phyloP scores from a whole-genome alignment of 768 basidiomycete species.

The Lactarius trivialis region DNA sequence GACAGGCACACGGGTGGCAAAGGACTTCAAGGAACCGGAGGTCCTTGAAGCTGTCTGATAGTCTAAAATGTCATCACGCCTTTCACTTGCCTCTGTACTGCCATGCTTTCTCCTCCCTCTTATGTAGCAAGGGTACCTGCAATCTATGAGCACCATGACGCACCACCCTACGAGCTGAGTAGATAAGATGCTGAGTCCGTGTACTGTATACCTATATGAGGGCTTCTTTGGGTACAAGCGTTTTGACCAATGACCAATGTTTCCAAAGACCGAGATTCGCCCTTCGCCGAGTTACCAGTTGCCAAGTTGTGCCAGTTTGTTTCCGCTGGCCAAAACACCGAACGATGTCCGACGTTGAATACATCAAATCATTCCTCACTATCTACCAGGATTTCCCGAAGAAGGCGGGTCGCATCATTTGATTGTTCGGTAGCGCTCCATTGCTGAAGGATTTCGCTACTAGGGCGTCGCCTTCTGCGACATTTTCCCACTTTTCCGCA shows the following conservation, averaged over 20 bases:
- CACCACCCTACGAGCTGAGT: background rate
- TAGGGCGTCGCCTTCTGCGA: conserved; percentile 92
- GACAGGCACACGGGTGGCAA: conserved; percentile 88
- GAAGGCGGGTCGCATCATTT: conserved; percentile 49
- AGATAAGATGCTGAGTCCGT: background rate
- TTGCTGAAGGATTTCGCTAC: background rate
- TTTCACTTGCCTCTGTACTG: conserved; percentile 21
- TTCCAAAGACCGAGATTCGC: background rate
- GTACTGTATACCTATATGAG: no score
- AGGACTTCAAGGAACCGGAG: conserved; percentile 98
- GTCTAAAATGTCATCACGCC: conserved; percentile 22
- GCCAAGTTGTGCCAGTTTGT: background rate
- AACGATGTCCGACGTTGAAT: conserved; percentile 69
- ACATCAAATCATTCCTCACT: conserved; percentile 54
- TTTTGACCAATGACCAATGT: background rate
- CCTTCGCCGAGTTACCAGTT: background rate
- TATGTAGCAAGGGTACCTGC: conserved; percentile 35
- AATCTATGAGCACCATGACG: conserved; percentile 34
- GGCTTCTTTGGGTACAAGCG: background rate
- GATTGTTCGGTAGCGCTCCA: background rate
- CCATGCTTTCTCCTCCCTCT: conserved; percentile 24
- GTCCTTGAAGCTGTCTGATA: conserved; percentile 83
- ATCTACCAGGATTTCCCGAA: conserved; percentile 80
- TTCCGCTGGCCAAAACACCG: background rate
- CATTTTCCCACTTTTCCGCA: conserved; percentile 86